These are phyloP conservation scores for Cokeromyces recurvatus DNA, from an alignment of 371 early-diverging fungal species.

Conservation along the genomic window DNA sequence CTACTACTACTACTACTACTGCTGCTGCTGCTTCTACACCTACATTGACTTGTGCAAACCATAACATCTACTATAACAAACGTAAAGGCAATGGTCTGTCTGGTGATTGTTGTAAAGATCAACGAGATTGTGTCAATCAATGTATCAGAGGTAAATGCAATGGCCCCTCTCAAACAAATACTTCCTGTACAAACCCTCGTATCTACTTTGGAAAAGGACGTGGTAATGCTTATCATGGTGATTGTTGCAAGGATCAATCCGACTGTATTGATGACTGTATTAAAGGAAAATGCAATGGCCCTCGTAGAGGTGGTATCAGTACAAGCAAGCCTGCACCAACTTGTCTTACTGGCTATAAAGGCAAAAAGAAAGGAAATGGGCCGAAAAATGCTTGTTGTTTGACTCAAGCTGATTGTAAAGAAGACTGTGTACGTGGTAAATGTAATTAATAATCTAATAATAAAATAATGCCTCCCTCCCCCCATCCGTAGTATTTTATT, in stretches of 20 bases:
- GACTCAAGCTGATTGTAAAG: neutral
- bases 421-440: neutral
- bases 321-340: too few relatives aligned
- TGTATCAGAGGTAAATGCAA: conserved; percentile 7
- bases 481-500: too few relatives aligned
- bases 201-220: neutral
- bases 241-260: neutral
- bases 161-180: conserved; percentile 2
- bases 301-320: too few relatives aligned
- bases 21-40: neutral
- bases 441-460: too few relatives aligned
- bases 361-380: too few relatives aligned
- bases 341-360: too few relatives aligned
- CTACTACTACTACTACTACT: neutral
- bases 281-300: neutral
- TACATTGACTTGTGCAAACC: neutral
- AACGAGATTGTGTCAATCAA: conserved; percentile 5
- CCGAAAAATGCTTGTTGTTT: too few relatives aligned
- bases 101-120: conserved; percentile 7
- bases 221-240: conserved; percentile 2
- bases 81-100: conserved; percentile 5
- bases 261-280: conserved; percentile 7
- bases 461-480: too few relatives aligned
- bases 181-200: neutral
- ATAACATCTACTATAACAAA: too few relatives aligned